Conservation (phyloP, 176 grass and related monocot species). For the Neostapfia colusana region DNA sequence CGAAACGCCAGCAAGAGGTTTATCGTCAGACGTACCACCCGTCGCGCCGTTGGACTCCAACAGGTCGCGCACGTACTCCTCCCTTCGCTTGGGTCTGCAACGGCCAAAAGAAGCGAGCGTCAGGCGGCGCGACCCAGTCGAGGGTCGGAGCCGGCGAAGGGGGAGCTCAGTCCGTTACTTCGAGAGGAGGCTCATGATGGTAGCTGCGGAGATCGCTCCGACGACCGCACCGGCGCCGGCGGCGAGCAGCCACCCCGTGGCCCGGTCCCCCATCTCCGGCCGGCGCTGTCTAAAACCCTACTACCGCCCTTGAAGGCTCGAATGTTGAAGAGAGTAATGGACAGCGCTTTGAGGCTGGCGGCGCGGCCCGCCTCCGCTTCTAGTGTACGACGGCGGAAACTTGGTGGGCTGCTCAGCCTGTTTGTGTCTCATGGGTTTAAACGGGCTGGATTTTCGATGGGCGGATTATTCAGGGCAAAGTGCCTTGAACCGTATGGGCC, state of each 20-base stretch:
- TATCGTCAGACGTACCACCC: background rate
- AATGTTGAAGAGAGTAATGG: background rate
- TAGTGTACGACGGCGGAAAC: background rate
- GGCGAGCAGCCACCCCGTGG: conserved; percentile 59
- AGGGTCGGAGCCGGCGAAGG: background rate
- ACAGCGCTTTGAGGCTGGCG: background rate
- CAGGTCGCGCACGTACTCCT: conserved; percentile 28
- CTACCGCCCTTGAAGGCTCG: background rate
- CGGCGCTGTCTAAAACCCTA: conserved; percentile 34
- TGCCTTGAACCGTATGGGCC: no score
- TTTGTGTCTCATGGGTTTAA: background rate
- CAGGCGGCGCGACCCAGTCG: background rate
- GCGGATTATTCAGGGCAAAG: no score
- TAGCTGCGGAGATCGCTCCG: conserved; percentile 55
- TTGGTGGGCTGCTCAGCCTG: background rate
- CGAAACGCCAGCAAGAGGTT: background rate
- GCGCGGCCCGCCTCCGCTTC: background rate
- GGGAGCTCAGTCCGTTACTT: conserved; percentile 37
- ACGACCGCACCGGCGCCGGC: conserved; percentile 49
- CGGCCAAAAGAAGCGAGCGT: background rate
- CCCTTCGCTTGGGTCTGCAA: conserved; percentile 44
- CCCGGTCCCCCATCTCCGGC: conserved; percentile 50
- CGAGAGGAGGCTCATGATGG: conserved; percentile 46
- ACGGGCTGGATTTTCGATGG: background rate
- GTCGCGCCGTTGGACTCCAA: conserved; percentile 33